A percentile compares a stretch with the other conserved stretches of the same genome.
Conservation (phyloP, 306 rosid species). For the Amphicarpaea edgeworthii region DNA sequence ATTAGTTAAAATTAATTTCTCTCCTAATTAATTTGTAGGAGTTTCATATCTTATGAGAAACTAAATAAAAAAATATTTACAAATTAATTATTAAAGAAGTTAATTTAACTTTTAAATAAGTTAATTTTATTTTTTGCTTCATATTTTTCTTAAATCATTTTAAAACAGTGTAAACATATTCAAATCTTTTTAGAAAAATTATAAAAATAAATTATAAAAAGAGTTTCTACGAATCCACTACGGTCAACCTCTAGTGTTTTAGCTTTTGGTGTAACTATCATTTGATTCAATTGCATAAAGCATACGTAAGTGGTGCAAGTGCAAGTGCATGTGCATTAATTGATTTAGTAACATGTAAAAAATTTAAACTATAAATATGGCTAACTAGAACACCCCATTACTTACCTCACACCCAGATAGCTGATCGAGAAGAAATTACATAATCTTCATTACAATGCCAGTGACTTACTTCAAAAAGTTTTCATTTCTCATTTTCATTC, state of each 20-base stretch:
- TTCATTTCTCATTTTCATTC: slow-evolving; percentile 11
- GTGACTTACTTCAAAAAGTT: slow-evolving; percentile 48
- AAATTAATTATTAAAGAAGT: no score
- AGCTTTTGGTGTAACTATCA: background rate
- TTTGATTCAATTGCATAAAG: slow-evolving; percentile 8
- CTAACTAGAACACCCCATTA: background rate
- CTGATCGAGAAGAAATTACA: background rate
- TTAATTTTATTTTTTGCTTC: no score
- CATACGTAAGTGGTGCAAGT: background rate
- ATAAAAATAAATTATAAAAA: no score
- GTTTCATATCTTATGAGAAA: no score
- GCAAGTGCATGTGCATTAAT: background rate
- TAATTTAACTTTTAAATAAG: no score
- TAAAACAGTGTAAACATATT: no score
- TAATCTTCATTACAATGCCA: background rate
- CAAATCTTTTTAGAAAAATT: no score
- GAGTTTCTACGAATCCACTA: no score
- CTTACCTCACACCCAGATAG: background rate
- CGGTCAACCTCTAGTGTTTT: background rate
- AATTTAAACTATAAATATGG: background rate
- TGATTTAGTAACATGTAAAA: background rate
- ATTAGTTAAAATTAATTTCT: no score
- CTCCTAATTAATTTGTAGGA: no score
- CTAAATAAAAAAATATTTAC: no score
- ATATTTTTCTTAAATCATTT: no score